Evolutionary conservation across 108 stramenopile genomes (phyloP), one percentile per base, ranked within the genome.

Genomic region (Pseudonitzschia multiseries): DNA sequence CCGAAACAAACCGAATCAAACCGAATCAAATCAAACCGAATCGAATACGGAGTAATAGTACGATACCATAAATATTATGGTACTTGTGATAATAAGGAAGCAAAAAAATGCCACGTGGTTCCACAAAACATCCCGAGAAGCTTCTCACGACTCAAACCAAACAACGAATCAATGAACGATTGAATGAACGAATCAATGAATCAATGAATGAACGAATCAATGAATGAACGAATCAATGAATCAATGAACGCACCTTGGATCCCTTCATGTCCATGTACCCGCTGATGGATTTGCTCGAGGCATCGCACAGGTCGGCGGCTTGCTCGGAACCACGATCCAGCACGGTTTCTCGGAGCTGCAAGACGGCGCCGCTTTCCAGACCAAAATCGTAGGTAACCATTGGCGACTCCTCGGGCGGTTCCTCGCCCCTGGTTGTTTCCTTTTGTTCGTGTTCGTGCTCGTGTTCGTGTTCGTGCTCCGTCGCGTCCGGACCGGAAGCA

Each of bases 221-320:
- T 36, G 4, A 2, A 36, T 36, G n/a, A n/a, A n/a, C 36, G 6
- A 17, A 51, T 3, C 50, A 51, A 36, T 5, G 6, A 2, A 36
- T 36, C 36, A 36, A 36, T 36, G 4, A 36, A 62, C 33, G 15
- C 29, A 62, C 61, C 61, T 84, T 80, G 62, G 71, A 73, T 63
- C 83, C 83, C 27, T 74, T 72, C 31, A 84, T 63, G 33, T 82
- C 79, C 81, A 87, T 87, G 76, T 87, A 87, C 44, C 86, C 86
- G 21, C 83, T 80, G 50, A 86, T 84, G 61, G 68, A 72, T 28
- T 73, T 73, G 56, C 66, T 65, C 44, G 70, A 73, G 8, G 71
- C 75, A 59, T 82, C 77, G 60, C 81, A 84, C 46, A 80, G 26
- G 12, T 62, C 61, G 12, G 28, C 32, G n/a, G 27, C 61, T 31